Conservation (phyloP, 1,284 basidiomycete species). For the Sporisorium scitamineum region DNA sequence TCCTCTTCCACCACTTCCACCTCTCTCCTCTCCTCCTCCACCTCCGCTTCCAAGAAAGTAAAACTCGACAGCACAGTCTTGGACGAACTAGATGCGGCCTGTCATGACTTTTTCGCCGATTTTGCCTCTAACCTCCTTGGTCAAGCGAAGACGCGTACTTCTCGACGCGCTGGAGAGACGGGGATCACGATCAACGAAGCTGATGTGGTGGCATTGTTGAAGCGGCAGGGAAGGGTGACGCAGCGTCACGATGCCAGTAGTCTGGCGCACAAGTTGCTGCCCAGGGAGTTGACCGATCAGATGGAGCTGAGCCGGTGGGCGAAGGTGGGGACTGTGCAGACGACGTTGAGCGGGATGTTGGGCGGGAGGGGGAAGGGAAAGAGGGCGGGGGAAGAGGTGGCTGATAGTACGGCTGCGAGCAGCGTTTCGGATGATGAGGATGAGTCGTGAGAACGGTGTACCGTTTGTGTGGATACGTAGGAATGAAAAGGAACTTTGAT, state of each 20-base stretch:
- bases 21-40: slow-evolving; percentile 15
- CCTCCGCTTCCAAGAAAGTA: slow-evolving; percentile 8
- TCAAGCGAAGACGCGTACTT: slow-evolving; percentile 21
- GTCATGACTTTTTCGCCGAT: slow-evolving; percentile 44
- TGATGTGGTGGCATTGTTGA: slow-evolving; percentile 40
- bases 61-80: slow-evolving; percentile 38
- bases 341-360: slow-evolving; percentile 27
- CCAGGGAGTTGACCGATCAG: slow-evolving; percentile 47
- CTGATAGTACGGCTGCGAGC: slow-evolving; percentile 7
- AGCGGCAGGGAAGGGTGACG: slow-evolving; percentile 46
- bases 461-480: background rate
- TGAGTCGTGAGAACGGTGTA: background rate
- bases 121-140: slow-evolving; percentile 25
- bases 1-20: slow-evolving; percentile 5
- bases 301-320: slow-evolving; percentile 48
- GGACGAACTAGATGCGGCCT: slow-evolving; percentile 40
- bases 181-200: slow-evolving; percentile 34
- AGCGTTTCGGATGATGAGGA: slow-evolving; percentile 11
- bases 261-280: slow-evolving; percentile 38
- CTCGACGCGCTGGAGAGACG: background rate
- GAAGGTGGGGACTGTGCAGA: slow-evolving; percentile 38
- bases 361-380: background rate
- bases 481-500: background rate
- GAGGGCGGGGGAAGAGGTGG: slow-evolving; percentile 1
- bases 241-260: slow-evolving; percentile 30